phyloP scores from a whole-genome alignment of 2,329 filamentous ascomycete genomes.

The Calonectria naviculata region DNA sequence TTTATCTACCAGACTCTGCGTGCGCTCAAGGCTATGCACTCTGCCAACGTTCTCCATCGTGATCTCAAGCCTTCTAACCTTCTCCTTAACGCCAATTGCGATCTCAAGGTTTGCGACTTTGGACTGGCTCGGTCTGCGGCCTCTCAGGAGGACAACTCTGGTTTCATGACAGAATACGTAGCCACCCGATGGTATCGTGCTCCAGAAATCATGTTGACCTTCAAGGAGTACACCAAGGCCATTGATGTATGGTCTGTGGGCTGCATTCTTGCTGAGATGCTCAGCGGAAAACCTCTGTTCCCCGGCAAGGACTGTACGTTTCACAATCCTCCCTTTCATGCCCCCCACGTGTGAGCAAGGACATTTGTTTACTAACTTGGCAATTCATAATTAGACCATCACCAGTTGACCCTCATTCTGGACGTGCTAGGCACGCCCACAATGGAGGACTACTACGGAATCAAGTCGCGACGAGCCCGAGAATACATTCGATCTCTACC shows the following conservation, averaged over 20 bases:
- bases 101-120: conserved; percentile 99
- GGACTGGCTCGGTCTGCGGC: conserved; percentile 95
- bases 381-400: conserved; percentile 76
- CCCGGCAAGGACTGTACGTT: conserved; percentile 96
- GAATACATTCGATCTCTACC: conserved; percentile 98
- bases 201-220: conserved; percentile 99
- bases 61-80: conserved; percentile 98
- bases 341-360: neutral
- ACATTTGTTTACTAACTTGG: conserved; percentile 18
- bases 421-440: conserved; percentile 98
- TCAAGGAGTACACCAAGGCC: conserved; percentile 99
- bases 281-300: conserved; percentile 97
- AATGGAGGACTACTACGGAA: conserved; percentile 99
- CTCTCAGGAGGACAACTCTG: conserved; percentile 99
- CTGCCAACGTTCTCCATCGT: conserved; percentile 95
- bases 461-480: conserved; percentile 96
- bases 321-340: neutral
- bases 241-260: conserved; percentile 99
- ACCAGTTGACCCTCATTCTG: conserved; percentile 96
- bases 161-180: conserved; percentile 99
- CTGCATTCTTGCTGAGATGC: conserved; percentile 98
- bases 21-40: conserved; percentile 99
- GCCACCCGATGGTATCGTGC: conserved; percentile 99
- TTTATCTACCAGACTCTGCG: conserved; percentile 99
- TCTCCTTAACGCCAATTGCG: conserved; percentile 97